Base-by-base conservation (phyloP, 2,329 filamentous ascomycete genomes). In the Alternaria metachromatica region DNA sequence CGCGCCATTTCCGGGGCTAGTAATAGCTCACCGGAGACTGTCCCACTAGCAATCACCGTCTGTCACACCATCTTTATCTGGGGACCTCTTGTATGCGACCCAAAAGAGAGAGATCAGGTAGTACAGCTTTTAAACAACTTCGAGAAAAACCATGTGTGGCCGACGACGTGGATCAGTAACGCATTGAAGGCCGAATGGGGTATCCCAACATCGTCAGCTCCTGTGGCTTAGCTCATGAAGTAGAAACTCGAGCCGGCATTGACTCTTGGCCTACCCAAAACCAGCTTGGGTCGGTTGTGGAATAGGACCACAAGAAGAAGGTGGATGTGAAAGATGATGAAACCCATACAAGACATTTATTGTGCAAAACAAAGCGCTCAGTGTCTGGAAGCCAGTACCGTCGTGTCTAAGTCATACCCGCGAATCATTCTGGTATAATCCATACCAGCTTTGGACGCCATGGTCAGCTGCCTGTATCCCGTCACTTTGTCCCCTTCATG, bases 91-190 rank as follows among this genome's bases (percentile, higher is more conserved):
- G 63, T 77, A 12, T 54, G 60, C 15, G 62, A 68, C 18, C 11
- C 37, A 15, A 49, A n/a, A 28, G 74, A 78, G 58, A 64, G 68
- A 33, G 48, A 67, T 3, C 68, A 73, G 26, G 65, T 78, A 12
- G 21, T 76, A 6, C 58, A 67, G 13, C 66, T 78, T 12, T 64
- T 78, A 11, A 46, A 60, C 6, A 46, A 68, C 3, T 69, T 77
- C 20, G 75, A 77, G 55, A 64, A 33, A 4, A 62, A 53, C 20
- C 68, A 77, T 13, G 60, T 70, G 3, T 78, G 76, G 76, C 76
- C 76, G 8, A 78, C 75, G 9, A 64, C 67, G 7, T 77, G 76
- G 76, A 76, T 78, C 26, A 65, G 72, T 41, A 73, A 69, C 21
- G 71, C 70, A 20, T 59, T 78, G 15, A 75, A 65, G 46, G 20